Base-by-base conservation (phyloP, 805 yeast species). In the Kuraishia capsulata region DNA sequence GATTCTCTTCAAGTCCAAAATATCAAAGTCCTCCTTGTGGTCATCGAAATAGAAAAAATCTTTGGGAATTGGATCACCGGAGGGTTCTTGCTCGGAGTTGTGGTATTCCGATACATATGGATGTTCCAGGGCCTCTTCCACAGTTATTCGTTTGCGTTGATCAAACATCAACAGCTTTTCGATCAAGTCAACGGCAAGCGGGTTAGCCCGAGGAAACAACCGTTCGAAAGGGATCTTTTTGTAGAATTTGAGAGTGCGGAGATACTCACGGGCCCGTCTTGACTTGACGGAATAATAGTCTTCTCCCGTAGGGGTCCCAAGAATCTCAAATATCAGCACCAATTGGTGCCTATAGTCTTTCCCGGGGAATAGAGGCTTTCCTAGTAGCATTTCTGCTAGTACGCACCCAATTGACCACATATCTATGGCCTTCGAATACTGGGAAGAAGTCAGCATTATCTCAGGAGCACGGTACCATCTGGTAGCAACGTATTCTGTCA, bases 391-490 rank as follows among this genome's bases (percentile, higher is more conserved):
- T 53, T 83, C 92, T 0, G 84, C 89, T 24, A 83, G 51, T 25
- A 83, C 80, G 52, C 90, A 82, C 0, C 90, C 92, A 30, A 81
- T 78, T 0, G 87, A 77, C 92, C 92, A 83, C 13, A 82, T 66
- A 52, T 83, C 92, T 42, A 83, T 79, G 1, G 88, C 85, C 6
- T 81, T 76, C 2, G 89, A 73, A 46, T 83, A 83, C 49, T 78
- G 79, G 30, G 83, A 78, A 42, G 73, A 69, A 1, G 85, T 75
- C 20, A 83, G 59, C 90, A 83, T 83, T 41, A 83, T 80, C 54
- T 83, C 92, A 0, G 90, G 90, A 0, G 90, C 90, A 38, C 92
- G 62, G 53, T 83, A 83, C 90, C 90, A 83, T 48, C 92, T 64
- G 6, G 92, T 83, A 3, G 90, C 90, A 3, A 83, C 92, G 47